Evolutionary conservation across 495 filamentous ascomycete genomes (phyloP).

Genomic region (Talaromyces adpressus): DNA sequence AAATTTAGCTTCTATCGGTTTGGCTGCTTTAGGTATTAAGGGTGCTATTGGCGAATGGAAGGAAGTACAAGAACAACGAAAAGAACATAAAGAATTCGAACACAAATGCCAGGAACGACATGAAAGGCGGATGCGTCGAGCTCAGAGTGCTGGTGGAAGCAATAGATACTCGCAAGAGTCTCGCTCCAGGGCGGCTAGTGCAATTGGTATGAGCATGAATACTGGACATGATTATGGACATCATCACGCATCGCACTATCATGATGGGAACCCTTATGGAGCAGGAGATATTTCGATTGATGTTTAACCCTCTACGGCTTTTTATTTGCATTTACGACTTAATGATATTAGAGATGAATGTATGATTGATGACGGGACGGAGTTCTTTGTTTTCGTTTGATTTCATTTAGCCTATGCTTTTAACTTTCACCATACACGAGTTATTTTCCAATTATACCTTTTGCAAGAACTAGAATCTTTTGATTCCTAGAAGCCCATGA

Average conservation of each 20-base stretch:
- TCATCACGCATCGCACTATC: conserved; percentile 11
- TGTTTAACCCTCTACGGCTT: background rate
- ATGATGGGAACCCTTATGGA: conserved; percentile 17
- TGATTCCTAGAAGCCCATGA: no score
- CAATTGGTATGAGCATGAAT: conserved; percentile 8
- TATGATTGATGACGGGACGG: background rate
- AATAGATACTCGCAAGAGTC: background rate
- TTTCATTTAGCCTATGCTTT: background rate
- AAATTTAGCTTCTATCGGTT: conserved; percentile 72
- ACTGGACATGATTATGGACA: conserved; percentile 11
- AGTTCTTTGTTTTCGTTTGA: background rate
- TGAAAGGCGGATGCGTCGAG: conserved; percentile 18
- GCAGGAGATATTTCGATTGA: background rate
- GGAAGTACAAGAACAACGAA: conserved; percentile 54
- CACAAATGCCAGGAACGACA: conserved; percentile 37
- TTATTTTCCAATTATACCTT: no score
- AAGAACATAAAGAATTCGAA: conserved; percentile 45
- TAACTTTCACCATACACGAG: background rate
- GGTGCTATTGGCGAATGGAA: conserved; percentile 72
- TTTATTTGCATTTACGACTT: background rate
- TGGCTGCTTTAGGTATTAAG: conserved; percentile 82
- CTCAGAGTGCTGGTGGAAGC: background rate
- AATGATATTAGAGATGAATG: background rate
- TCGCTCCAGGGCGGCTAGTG: background rate
- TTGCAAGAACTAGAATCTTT: no score